Base-by-base conservation (phyloP, 108 stramenopile species). In the Cyclotella atomus region DNA sequence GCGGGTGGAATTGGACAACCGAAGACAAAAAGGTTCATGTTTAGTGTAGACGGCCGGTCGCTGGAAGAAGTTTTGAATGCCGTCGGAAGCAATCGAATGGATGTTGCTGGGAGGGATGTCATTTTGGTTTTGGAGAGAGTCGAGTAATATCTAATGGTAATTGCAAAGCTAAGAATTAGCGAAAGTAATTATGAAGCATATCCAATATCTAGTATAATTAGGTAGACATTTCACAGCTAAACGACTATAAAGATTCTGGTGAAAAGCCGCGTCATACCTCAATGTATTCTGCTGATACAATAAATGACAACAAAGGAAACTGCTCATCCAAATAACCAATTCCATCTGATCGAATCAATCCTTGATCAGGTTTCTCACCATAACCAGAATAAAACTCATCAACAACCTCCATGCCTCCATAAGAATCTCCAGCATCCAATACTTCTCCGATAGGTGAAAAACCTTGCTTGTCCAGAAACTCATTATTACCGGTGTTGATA, bases 371-470 rank as follows among this genome's bases (percentile, higher is more conserved):
- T 43, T 76, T 71, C 70, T 91, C 87, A 34, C 83, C 79, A 71
- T 96, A 93, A 10, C 79, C 92, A 29, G 33, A 62, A 70, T 91
- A 93, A 28, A 95, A 83, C 20, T 44, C 33, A 77, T 92, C 91
- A 0, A 92, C 87, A 15, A 82, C 61, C 1, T 93, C 89, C 91
- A 95, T 92, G 2, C 95, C 95, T 55, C 75, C 69, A 33, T 59
- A 77, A 17, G 71, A 34, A 12, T 85, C 73, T 70, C 85, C 81
- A 17, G 80, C 85, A 17, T 63, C 36, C 1, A 91, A 68, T 14
- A 95, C 89, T 49, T 89, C 75, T 27, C 86, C 96, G 38, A 97
- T 85, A 7, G 96, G 96, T 0, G 88, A 61, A 76, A 95, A 97
- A n/a, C 94, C 94, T 63, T 87, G 81, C 43, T 71, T 79, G 62